Evolutionary conservation across 345 rosid genomes (phyloP), one percentile per base, ranked within the genome.

Genomic region (Ceriops tagal): DNA sequence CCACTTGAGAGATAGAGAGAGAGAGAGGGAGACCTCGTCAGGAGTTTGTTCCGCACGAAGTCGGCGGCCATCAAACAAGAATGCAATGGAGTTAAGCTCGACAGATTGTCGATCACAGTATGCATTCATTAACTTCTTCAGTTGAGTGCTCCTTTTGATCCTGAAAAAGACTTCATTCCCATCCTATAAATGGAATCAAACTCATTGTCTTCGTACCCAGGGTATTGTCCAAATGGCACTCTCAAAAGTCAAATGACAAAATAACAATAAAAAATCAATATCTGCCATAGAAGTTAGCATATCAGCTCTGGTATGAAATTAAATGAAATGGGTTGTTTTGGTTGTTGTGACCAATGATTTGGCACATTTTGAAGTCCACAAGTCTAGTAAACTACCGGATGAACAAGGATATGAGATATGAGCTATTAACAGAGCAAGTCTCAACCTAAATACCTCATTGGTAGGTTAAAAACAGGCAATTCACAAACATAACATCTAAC

Each of bases 61-160:
- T 51, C 95, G 93, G 26, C 92, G 92, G 0, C 98, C 98, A 75
- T 92, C 95, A 68, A 90, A 92, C 80, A 88, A 78, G 83, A 92
- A 92, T 20, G 92, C 95, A 39, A 92, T 88, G 0, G 96, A 80
- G 86, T 75, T 88, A 60, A 90, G 34, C 78, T 88, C 91, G 73
- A 88, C 90, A 1, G 96, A 90, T 51, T 88, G 96, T 4, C 95
- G 71, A 59, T 92, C 96, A 74, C 98, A 90, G 56, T 92, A 92
- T 9, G 96, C 96, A 81, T 82, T 85, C 98, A 92, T 90, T 39
- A 92, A 85, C 84, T 90, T 90, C 87, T 90, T 88, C 60, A 92
- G 74, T 65, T 90, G 98, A 24, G 98, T 92, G 82, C 83, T 83
- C 80, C 92, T 87, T 76, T 87, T 90, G 79, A 92, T 88, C 84